Conservation (phyloP, 2,329 filamentous ascomycete species). For the Tothia fuscella region DNA sequence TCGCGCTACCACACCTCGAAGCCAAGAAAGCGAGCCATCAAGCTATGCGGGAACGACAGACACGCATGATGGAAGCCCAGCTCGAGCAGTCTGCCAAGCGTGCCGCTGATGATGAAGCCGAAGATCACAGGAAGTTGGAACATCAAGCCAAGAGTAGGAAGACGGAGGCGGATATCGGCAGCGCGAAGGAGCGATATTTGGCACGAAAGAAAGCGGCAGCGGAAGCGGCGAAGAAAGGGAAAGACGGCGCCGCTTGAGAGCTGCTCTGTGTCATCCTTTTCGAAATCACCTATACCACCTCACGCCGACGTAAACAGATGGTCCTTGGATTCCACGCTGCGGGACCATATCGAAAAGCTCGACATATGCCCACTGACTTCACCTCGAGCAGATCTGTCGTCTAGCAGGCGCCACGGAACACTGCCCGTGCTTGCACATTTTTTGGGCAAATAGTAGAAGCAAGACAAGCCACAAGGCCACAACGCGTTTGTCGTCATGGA, state of each 20-base stretch:
- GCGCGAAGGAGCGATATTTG: constrained; percentile 68
- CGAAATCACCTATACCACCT: background rate
- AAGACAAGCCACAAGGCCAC: background rate
- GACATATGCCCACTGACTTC: background rate
- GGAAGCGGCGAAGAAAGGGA: constrained; percentile 10
- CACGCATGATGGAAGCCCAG: constrained; percentile 67
- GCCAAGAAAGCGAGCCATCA: constrained; percentile 23
- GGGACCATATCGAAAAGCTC: background rate
- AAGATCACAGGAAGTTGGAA: constrained; percentile 51
- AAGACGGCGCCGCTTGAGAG: background rate
- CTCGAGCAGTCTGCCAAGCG: constrained; percentile 62
- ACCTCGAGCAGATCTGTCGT: background rate
- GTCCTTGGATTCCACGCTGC: background rate
- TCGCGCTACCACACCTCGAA: constrained; percentile 15
- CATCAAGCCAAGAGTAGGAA: constrained; percentile 63
- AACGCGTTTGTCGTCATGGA: background rate
- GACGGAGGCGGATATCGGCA: constrained; percentile 62
- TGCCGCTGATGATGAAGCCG: constrained; percentile 54
- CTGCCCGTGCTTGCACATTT: background rate
- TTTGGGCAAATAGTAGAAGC: too few relatives aligned
- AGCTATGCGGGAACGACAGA: constrained; percentile 65
- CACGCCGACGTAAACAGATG: background rate
- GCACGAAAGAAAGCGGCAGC: constrained; percentile 64
- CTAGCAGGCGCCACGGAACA: background rate
- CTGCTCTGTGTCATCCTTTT: background rate